These are phyloP conservation scores for Linanthus parryae DNA, from an alignment of 148 eudicot genomes.

Conservation along the genomic window DNA sequence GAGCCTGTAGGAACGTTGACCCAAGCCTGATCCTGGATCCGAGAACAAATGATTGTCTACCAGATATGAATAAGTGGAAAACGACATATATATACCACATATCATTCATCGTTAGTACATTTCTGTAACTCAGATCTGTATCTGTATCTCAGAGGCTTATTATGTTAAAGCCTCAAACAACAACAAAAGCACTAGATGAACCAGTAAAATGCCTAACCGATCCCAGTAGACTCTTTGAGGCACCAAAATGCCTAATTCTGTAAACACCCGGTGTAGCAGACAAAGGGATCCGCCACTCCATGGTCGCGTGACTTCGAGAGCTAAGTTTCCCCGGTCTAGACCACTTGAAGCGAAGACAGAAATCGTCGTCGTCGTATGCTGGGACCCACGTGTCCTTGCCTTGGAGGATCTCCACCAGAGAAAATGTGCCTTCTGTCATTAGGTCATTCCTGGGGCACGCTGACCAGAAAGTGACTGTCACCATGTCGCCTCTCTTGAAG, in stretches of 20 bases:
- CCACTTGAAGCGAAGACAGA: slow-evolving; percentile 80
- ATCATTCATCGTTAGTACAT: too few relatives aligned
- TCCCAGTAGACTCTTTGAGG: slow-evolving; percentile 59
- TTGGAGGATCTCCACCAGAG: slow-evolving; percentile 66
- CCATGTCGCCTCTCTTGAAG: slow-evolving; percentile 63
- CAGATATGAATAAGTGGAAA: too few relatives aligned
- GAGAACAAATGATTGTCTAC: too few relatives aligned
- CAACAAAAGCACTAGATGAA: slow-evolving; percentile 78
- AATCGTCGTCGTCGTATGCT: slow-evolving; percentile 83
- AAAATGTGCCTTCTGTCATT: slow-evolving; percentile 85
- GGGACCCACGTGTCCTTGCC: slow-evolving; percentile 68
- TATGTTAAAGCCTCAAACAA: too few relatives aligned
- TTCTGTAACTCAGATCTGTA: too few relatives aligned
- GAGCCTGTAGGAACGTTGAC: too few relatives aligned
- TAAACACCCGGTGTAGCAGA: slow-evolving; percentile 57
- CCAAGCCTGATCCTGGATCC: too few relatives aligned
- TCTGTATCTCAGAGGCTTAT: too few relatives aligned
- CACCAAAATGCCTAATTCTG: slow-evolving; percentile 86
- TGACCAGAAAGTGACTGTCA: slow-evolving; percentile 59
- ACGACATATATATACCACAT: too few relatives aligned
- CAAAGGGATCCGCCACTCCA: slow-evolving; percentile 79
- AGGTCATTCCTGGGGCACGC: slow-evolving; percentile 96
- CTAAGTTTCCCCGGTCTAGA: slow-evolving; percentile 64
- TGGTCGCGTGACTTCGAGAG: slow-evolving; percentile 58
- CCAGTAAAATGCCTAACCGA: slow-evolving; percentile 69